Percentiles rank a stretch among this genome's conserved stretches.
phyloP scores from a whole-genome alignment of 169 alveolate species.

The Plasmodium gonderi region DNA sequence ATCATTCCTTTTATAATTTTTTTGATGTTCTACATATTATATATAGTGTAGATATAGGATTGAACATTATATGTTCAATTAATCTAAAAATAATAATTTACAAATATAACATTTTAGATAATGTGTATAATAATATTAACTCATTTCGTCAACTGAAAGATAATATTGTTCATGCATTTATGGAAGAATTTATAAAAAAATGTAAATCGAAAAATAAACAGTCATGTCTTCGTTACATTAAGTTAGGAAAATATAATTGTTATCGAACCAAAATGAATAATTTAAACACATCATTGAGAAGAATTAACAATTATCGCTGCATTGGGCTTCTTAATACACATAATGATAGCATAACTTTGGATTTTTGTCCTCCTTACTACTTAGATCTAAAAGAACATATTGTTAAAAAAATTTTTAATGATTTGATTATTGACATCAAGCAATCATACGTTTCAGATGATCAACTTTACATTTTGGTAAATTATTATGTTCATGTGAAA shows the following conservation, averaged over 20 bases:
- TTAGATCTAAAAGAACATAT: conserved; percentile 36
- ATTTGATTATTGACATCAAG: conserved; percentile 24
- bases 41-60: conserved; percentile 43
- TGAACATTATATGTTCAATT: conserved; percentile 39
- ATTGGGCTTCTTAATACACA: neutral
- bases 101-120: conserved; percentile 62
- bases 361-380: neutral
- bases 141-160: neutral
- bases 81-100: conserved; percentile 43
- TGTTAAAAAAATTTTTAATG: conserved; percentile 30
- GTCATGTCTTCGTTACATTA: neutral
- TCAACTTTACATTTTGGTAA: conserved; percentile 44
- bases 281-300: conserved; percentile 10
- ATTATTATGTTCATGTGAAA: conserved; percentile 29
- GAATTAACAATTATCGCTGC: neutral
- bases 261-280: neutral
- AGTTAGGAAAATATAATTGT: neutral
- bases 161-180: conserved; percentile 11
- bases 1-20: neutral
- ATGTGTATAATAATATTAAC: conserved; percentile 35
- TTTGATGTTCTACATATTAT: conserved; percentile 26
- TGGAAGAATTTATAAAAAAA: conserved; percentile 39
- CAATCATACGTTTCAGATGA: conserved; percentile 53
- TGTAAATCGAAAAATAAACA: conserved; percentile 17
- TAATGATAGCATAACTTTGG: neutral